Percentiles rank a stretch among this genome's conserved stretches.
phyloP scores from a whole-genome alignment of 164 flowering plant genomes.

The Tetracentron sinense region DNA sequence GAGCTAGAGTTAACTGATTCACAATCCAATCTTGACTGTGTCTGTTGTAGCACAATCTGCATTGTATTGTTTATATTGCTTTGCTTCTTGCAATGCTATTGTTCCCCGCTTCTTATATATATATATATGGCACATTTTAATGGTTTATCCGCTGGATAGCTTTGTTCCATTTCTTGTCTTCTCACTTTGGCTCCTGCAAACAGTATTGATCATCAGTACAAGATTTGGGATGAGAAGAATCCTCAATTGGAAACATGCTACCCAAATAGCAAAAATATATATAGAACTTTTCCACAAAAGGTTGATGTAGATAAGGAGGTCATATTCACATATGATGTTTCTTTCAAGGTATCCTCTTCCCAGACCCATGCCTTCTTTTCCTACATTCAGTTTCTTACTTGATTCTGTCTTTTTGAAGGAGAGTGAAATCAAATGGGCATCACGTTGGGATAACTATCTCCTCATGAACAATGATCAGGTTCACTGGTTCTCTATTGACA shows the following conservation, averaged over 20 bases:
- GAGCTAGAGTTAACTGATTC: too few relatives aligned
- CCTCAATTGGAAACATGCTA: conserved; percentile 57
- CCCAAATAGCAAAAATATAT: conserved; percentile 43
- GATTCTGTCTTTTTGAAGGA: too few relatives aligned
- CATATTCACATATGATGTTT: conserved; percentile 42
- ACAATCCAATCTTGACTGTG: background rate
- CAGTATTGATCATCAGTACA: conserved; percentile 59
- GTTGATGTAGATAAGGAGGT: conserved; percentile 25
- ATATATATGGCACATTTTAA: too few relatives aligned
- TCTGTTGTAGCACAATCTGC: background rate
- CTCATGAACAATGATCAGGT: too few relatives aligned
- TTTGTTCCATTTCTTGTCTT: background rate
- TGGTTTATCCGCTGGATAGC: too few relatives aligned
- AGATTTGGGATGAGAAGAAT: conserved; percentile 63
- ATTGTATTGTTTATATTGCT: background rate
- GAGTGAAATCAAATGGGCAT: too few relatives aligned
- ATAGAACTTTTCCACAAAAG: conserved; percentile 38
- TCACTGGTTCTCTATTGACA: too few relatives aligned
- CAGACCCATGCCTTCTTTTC: too few relatives aligned
- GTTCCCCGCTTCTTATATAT: background rate
- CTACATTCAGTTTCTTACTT: too few relatives aligned
- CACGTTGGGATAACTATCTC: too few relatives aligned
- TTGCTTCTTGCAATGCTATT: background rate
- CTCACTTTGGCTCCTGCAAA: conserved; percentile 17
- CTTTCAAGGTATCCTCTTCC: conserved; percentile 36